Conservation (phyloP, 768 basidiomycete genomes). For the Lactifluus echinatus region DNA sequence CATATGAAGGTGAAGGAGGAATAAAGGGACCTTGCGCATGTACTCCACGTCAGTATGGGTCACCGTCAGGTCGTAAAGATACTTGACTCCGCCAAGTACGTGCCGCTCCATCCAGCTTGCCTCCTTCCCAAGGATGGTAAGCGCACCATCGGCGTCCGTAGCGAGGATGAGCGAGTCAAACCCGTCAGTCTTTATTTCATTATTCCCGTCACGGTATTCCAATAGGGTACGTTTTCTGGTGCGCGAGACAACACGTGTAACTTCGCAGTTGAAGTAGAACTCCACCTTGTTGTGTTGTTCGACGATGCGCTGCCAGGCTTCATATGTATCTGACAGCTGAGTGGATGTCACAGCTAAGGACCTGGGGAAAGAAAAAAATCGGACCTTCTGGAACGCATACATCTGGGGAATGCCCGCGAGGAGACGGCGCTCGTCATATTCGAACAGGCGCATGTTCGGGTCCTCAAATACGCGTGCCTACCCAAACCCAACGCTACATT, state of each 20-base stretch:
- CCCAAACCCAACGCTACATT: background rate
- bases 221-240: slow-evolving; percentile 20
- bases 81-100: slow-evolving; percentile 38
- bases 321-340: slow-evolving; percentile 27
- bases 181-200: background rate
- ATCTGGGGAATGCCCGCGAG: slow-evolving; percentile 30
- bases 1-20: background rate
- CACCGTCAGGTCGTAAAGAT: slow-evolving; percentile 40
- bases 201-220: slow-evolving; percentile 16
- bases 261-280: slow-evolving; percentile 25
- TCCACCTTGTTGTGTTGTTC: slow-evolving; percentile 24
- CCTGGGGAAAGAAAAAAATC: background rate
- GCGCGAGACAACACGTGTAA: slow-evolving; percentile 23
- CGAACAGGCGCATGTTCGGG: slow-evolving; percentile 30
- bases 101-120: slow-evolving; percentile 33
- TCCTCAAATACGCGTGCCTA: slow-evolving; percentile 31
- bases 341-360: background rate
- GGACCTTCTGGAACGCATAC: slow-evolving; percentile 31
- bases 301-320: slow-evolving; percentile 25
- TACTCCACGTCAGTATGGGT: slow-evolving; percentile 41
- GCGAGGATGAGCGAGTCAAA: slow-evolving; percentile 41
- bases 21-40: slow-evolving; percentile 34
- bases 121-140: slow-evolving; percentile 33
- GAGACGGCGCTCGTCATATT: slow-evolving; percentile 28
- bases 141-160: slow-evolving; percentile 36